Evolutionary conservation across 78 protist species (phyloP), one percentile per base, ranked within the genome.

Genomic region (Isochrysis galbana): DNA sequence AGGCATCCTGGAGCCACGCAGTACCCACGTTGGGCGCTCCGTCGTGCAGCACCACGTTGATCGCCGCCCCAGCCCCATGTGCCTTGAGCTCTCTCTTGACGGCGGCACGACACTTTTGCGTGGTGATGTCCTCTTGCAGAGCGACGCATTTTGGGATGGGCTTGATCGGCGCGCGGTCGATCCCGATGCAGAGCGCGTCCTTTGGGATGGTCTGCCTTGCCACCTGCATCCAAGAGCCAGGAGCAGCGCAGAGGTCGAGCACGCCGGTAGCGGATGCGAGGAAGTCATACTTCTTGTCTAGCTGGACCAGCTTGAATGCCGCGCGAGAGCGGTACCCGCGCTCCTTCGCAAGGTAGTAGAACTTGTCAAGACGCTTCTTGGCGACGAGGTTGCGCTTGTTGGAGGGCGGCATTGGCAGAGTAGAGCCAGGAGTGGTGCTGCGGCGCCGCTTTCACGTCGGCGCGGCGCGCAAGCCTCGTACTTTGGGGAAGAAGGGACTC

Each of bases 191-290:
- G 26, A 94, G 10, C 38, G 96, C 87, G 41, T 93, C 89, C 72
- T 69, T 86, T 29, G 99, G 99, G 97, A 97, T 96, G 90, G 94
- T 25, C 93, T 99, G 95, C 41, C 91, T 69, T 2, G 99, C 98
- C 4, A 99, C 99, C 89, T 98, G 99, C 96, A 94, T 48, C 98
- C 99, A 95, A 41, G 94, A 96, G 51, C 97, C 97, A 11, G 99
- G 99, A 1, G 99, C 99, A 17, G 99, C 99, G 91, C 99, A 99
- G 47, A 99, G 98, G 96, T 99, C 99, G 90, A 99, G 67, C 41
- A 95, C 55, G 44, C 94, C 96, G 11, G 90, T 42, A 14, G 99
- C 94, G 3, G 32, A 26, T 26, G 90, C 36, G 34, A 99, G 96
- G 77, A 99, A 98, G 91, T 97, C 94, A 67, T 91, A 98, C 94